Evolutionary conservation across 179 eudicot species (phyloP), one percentile per base, ranked within the genome.

Genomic region (Heliamphora pulchella): DNA sequence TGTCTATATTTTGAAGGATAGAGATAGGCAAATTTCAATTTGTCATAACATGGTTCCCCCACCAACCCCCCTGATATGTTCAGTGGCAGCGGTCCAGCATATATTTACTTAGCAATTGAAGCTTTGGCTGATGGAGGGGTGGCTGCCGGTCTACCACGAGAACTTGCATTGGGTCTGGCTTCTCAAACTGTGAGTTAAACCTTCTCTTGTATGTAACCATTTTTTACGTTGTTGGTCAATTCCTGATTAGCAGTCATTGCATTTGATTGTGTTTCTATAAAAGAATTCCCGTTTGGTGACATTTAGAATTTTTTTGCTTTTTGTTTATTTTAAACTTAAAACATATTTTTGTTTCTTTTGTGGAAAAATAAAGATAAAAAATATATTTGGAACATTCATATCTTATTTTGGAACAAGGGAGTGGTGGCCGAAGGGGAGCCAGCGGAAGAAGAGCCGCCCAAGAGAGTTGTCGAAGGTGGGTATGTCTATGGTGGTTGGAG

Each of bases 61-160:
- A 31, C 31, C 71, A 2, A 82, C 61, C 46, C 76, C 8, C 4
- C 80, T 54, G 77, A 80, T 76, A 71, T 77, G 74, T 77, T 81
- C 84, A 96, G 99, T 87, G 97, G 94, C 53, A 94, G 99, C 75
- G 97, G 99, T 46, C 98, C 96, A 77, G 98, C 98, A 77, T 96
- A 91, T 82, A 90, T 92, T 75, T 96, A 74, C 83, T 76, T 96
- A 84, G 96, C 94, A 71, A 94, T 96, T 57, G 99, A 96, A 86
- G 99, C 99, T 71, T 88, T 96, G 87, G 99, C 99, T 78, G 99
- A 96, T 86, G 98, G 98, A 86, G 99, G 98, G 76, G 99, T 96
- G 71, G 98, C 99, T 78, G 99, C 98, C 44, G 98, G 98, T 80
- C 81, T 96, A 46, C 99, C 99, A 13, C 88, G 99, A 72, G 95